Base-by-base conservation (phyloP, 306 rosid genomes). In the Prunus mongolica region DNA sequence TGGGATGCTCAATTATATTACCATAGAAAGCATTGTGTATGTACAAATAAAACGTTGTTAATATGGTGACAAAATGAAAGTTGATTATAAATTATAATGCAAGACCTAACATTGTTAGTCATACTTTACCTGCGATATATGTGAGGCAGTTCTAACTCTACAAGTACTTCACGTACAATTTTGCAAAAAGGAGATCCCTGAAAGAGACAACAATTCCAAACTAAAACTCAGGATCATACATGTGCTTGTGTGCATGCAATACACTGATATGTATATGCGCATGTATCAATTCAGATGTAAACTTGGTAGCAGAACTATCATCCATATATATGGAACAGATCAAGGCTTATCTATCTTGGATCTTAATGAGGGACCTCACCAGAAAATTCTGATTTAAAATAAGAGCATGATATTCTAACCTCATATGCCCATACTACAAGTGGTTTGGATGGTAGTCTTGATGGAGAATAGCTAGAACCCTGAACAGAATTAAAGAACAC, bases 121-220 rank as follows among this genome's bases (percentile, higher is more conserved):
- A 34, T 38, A 69, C 65, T 78, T 78, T 86, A 91, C 99, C 86
- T 87, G 81, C 30, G 28, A 24, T 88, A 84, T 82, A 92, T 30
- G 84, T 96, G 98, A 56, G 99, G 99, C 61, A 92, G 85, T 91
- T 96, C 98, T 80, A 96, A 80, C 77, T 96, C 99, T 68, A 92
- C 93, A 4, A 91, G 96, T 55, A 82, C 93, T 87, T 93, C 99
- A 41, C 98, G 98, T 12, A 93, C 98, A 77, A 92, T 83, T 89
- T 92, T 91, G 93, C 99, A 96, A 75, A 92, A 96, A 69, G 99
- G 99, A 56, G 99, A 96, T 34, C 96, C 97, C 99, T 96, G 90
- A 67, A 83, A 81, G 76, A 75, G 76, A 83, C 61, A 34, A 70
- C 52, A 75, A 2, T 22, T 24, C 77, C 65, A 87, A 66, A 73